Base-by-base conservation (phyloP, 352 stramenopile genomes). In the Globisporangium canariense region DNA sequence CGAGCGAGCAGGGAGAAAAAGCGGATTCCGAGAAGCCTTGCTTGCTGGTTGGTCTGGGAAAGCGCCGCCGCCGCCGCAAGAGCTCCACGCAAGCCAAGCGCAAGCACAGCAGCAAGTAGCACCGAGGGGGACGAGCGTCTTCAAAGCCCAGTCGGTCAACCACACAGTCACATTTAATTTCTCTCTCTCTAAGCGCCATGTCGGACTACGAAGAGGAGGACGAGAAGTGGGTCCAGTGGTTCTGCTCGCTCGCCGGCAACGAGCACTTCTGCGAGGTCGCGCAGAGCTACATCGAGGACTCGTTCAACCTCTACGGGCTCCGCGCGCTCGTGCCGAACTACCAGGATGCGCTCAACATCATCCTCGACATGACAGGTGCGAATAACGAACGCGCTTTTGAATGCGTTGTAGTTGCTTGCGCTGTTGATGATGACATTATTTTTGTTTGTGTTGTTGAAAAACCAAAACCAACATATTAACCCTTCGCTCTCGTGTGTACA, bases 211-310 rank as follows among this genome's bases (percentile, higher is more conserved):
- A 96, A 58, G 86, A 96, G 62, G 89, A 96, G 67, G 88, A 94
- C 65, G 89, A 97, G 73, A 96, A 93, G 75, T 97, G 90, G 90
- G 90, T 96, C 73, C 89, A 96, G 75, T 97, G 90, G 90, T 97
- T 96, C 75, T 97, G 89, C 73, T 93, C 83, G 64, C 81, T 97
- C n/a, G 86, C 89, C 45, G 90, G 90, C 67, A 97, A 97, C 64
- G 90, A 97, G 67, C 79, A 93, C 81, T 97, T 97, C 67, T 97
- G 90, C 71, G 89, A 97, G 66, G 88, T 97, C 60, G 86, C 91
- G 59, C 77, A 88, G 67, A 93, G 86, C 74, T 97, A 97, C 87
- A 97, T 97, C 72, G 90, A 97, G 75, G 90, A 97, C 81, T 96
- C 85, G 67, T 97, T 97, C 77, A 97, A 97, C 73, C 82, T 97